phyloP scores from a whole-genome alignment of 78 protist genomes.

The Protostelium mycophagum region DNA sequence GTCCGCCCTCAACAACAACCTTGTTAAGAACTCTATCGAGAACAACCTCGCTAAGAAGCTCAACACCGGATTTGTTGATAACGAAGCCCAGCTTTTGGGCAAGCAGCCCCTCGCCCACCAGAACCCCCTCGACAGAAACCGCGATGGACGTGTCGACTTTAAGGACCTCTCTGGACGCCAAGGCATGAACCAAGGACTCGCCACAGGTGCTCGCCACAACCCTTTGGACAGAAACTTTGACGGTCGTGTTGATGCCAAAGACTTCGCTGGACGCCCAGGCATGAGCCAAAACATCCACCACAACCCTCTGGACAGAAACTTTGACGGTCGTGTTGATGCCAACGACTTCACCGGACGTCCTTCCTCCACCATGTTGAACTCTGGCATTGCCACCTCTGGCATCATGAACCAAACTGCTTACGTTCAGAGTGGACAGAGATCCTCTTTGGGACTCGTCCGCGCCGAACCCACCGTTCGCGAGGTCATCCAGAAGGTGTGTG shows the following conservation, averaged over 20 bases:
- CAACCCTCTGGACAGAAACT: too few relatives aligned
- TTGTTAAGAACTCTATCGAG: neutral
- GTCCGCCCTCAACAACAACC: neutral
- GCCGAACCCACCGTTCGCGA: too few relatives aligned
- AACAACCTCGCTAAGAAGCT: neutral
- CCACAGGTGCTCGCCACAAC: too few relatives aligned
- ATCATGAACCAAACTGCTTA: too few relatives aligned
- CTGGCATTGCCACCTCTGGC: too few relatives aligned
- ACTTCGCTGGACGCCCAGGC: neutral
- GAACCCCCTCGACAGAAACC: neutral
- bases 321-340: too few relatives aligned
- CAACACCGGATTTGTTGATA: neutral
- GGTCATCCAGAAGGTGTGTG: too few relatives aligned
- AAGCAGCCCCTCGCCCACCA: neutral
- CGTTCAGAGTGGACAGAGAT: too few relatives aligned
- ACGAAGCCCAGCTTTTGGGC: constrained; percentile 1
- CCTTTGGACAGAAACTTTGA: neutral
- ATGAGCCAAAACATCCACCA: too few relatives aligned
- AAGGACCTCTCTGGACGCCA: neutral
- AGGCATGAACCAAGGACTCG: neutral
- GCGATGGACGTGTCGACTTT: neutral
- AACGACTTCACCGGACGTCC: too few relatives aligned
- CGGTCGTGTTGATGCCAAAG: neutral
- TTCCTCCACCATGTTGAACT: too few relatives aligned
- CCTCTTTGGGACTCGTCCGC: too few relatives aligned